A percentile compares a stretch with the other conserved stretches of the same genome.
phyloP scores from a whole-genome alignment of 2,329 filamentous ascomycete species.

The Tolypocladium tropicale region DNA sequence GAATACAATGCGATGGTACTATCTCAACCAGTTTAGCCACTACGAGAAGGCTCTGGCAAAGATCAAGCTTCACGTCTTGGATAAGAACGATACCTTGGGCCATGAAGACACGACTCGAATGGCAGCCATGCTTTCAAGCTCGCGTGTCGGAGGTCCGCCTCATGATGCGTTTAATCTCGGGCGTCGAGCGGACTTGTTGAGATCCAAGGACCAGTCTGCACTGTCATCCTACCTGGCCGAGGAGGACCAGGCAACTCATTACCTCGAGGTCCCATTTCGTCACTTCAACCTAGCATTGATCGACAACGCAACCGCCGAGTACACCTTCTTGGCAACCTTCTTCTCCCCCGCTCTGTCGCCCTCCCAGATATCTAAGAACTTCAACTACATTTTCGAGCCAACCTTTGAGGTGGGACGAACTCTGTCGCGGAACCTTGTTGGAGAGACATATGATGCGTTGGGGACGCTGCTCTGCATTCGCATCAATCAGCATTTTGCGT shows the following conservation, averaged over 20 bases:
- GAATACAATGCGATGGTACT: slow-evolving; percentile 99
- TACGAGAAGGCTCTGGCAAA: slow-evolving; percentile 79
- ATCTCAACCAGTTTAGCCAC: slow-evolving; percentile 78
- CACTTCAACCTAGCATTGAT: slow-evolving; percentile 91
- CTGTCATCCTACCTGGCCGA: slow-evolving; percentile 84
- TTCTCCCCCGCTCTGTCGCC: slow-evolving; percentile 72
- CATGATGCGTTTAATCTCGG: slow-evolving; percentile 89
- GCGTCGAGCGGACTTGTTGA: slow-evolving; percentile 73
- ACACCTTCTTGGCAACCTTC: slow-evolving; percentile 84
- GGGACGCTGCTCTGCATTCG: slow-evolving; percentile 86
- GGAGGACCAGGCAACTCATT: slow-evolving; percentile 76
- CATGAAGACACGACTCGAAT: slow-evolving; percentile 64
- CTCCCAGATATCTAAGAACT: slow-evolving; percentile 69
- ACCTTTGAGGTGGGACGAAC: slow-evolving; percentile 75
- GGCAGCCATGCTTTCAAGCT: slow-evolving; percentile 43
- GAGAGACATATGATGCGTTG: slow-evolving; percentile 71
- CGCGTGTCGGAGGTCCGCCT: slow-evolving; percentile 38
- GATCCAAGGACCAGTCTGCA: slow-evolving; percentile 61
- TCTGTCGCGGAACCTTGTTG: slow-evolving; percentile 66
- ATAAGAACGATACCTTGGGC: slow-evolving; percentile 75
- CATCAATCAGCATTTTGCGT: slow-evolving; percentile 87
- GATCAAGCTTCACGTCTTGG: slow-evolving; percentile 71
- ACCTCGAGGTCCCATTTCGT: slow-evolving; percentile 81
- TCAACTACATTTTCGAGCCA: slow-evolving; percentile 79
- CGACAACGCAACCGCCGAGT: slow-evolving; percentile 91